Base-by-base conservation (phyloP, 306 rosid genomes). In the Castanospermum australe region DNA sequence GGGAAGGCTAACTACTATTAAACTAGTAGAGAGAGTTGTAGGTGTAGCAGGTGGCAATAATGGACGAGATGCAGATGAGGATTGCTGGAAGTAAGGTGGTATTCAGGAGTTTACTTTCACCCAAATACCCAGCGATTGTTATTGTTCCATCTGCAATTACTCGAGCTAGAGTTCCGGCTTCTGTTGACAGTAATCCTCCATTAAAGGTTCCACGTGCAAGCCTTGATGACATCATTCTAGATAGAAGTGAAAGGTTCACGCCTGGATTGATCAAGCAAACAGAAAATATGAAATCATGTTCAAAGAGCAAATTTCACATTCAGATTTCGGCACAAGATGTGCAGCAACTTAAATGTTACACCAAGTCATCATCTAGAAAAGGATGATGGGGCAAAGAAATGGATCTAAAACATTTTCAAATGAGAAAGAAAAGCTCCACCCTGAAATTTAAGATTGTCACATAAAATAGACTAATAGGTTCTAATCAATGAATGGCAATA, bases 111-210 rank as follows among this genome's bases (percentile, higher is more conserved):
- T 73, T 86, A 72, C 86, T 88, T 41, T 86, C 87, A 11, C 90
- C 86, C 65, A 86, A 81, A 65, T 87, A 90, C 28, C 97, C 97
- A 0, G 89, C 68, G n/a, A 92, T 60, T 45, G 98, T 94, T 85
- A 92, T 92, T 12, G 92, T 92, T 69, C 89, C 97, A 66, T 94
- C 98, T 28, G 97, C 98, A 65, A 94, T 56, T 30, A 94, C 98
- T 74, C 98, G 88, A 42, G 98, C 98, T 64, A 94, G 74, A 5
- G 98, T 94, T 71, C 98, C 98, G 0, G 98, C 98, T 82, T 94
- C 96, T 0, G 97, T 94, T 8, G 97, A 90, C 42, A 94, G 88
- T 79, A 94, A 68, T 22, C 97, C 98, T 0, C 98, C 97, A 39
- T 94, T 93, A 70, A 56, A 91, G 14, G 98, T 93, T 63, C 98